These are phyloP conservation scores for Byssochlamys sp. DNA, from an alignment of 2,329 filamentous ascomycete genomes.

Conservation along the genomic window DNA sequence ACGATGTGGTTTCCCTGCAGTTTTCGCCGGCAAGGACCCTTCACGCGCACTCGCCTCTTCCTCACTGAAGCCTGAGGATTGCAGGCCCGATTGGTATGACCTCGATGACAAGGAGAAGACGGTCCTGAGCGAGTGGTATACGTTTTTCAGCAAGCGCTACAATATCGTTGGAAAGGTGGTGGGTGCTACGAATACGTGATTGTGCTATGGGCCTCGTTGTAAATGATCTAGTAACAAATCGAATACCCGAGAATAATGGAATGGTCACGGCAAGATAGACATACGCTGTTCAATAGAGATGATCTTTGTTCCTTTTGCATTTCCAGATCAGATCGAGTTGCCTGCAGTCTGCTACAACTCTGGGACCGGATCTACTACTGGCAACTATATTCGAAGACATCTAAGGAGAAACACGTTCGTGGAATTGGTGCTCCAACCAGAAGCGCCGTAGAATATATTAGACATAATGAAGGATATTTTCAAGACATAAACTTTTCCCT, in stretches of 20 bases:
- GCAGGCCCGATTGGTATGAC: constrained; percentile 70
- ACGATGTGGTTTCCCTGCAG: constrained; percentile 39
- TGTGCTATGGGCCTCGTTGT: not conserved
- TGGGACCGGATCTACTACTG: no score
- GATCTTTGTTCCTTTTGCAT: no score
- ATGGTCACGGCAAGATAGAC: not conserved
- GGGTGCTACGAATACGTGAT: constrained; percentile 27
- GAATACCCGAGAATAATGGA: not conserved
- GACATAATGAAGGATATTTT: not conserved
- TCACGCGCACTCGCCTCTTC: constrained; percentile 83
- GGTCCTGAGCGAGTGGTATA: constrained; percentile 82
- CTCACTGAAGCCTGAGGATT: constrained; percentile 77
- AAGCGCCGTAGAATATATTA: not conserved
- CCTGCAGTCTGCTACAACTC: no score
- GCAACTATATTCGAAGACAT: not conserved
- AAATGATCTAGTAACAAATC: not conserved
- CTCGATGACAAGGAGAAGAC: constrained; percentile 76
- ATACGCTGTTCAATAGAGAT: not conserved
- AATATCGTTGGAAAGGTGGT: constrained; percentile 55
- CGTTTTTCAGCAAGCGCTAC: constrained; percentile 94
- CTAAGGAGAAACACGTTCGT: not conserved
- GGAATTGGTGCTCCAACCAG: not conserved
- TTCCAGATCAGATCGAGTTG: no score
- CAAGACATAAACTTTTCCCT: constrained; percentile 2
- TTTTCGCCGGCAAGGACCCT: constrained; percentile 90